A percentile compares a stretch with the other conserved stretches of the same genome.
These are phyloP conservation scores for Epichloe gansuensis DNA, from an alignment of 2,329 filamentous ascomycete species.

Conservation along the genomic window DNA sequence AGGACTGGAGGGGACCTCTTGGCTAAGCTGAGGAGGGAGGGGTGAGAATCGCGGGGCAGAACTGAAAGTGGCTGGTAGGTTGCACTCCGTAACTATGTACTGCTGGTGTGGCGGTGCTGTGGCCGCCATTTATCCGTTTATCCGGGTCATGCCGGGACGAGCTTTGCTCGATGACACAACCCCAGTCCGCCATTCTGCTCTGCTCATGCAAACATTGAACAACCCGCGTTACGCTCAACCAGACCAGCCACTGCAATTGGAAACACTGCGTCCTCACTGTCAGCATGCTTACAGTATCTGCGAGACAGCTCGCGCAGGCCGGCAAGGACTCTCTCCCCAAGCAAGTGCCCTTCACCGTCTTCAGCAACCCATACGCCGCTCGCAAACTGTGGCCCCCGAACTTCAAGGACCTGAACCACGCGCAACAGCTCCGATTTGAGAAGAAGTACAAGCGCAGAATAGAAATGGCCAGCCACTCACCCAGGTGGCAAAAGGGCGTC, in stretches of 20 bases:
- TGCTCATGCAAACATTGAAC: neutral
- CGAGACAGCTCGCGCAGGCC: constrained; percentile 22
- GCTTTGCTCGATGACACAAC: neutral
- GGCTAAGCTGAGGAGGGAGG: constrained; percentile 18
- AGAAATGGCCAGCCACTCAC: constrained; percentile 46
- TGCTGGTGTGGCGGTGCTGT: constrained; percentile 1
- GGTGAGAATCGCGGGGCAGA: constrained; percentile 26
- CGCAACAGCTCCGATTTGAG: constrained; percentile 67
- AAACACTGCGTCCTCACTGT: too few relatives aligned
- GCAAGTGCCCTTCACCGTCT: constrained; percentile 21
- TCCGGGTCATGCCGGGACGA: neutral
- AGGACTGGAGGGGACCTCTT: neutral
- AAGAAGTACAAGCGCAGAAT: constrained; percentile 63
- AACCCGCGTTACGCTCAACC: neutral
- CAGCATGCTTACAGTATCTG: constrained; percentile 23
- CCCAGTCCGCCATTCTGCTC: neutral
- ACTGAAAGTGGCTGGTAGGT: neutral
- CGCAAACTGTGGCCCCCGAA: constrained; percentile 71
- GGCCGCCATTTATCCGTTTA: neutral
- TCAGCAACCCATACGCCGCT: constrained; percentile 46
- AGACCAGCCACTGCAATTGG: neutral
- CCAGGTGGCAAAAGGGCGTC: constrained; percentile 50
- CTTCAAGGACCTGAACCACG: constrained; percentile 53
- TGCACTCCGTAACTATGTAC: constrained; percentile 3
- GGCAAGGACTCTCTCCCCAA: constrained; percentile 17